Evolutionary conservation across 2,329 filamentous ascomycete species (phyloP), one percentile per base, ranked within the genome.

Genomic region (Aureobasidium uvarum): DNA sequence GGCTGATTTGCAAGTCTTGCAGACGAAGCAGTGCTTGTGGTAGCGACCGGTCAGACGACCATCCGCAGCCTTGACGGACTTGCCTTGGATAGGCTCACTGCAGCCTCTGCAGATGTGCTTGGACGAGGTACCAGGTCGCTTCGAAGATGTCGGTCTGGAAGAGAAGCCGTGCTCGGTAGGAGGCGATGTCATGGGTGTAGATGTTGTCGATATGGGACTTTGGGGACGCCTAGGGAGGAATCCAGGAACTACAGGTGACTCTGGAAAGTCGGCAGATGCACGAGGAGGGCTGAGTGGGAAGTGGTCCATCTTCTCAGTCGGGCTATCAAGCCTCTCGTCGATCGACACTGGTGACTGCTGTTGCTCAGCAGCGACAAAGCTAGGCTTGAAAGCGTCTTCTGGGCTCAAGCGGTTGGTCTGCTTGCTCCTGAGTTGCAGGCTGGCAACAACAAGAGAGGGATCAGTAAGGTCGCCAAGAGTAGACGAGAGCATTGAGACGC

Each of bases 11-110:
- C 95, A 99, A 1, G 89, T 92, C 5, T 86, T 85, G 82, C 95
- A 99, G 13, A 94, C 90, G 74, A 99, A 98, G 76, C 94, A 99
- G 5, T 89, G 85, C 76, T 96, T 96, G 81, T 99, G 95, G 76
- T 96, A 99, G 68, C 92, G 89, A 11, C 95, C 95, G 0, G 91
- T 96, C 28, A 99, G 81, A 28, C 93, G 88, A 18, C 95, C 95
- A 71, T 97, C 95, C 0, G 92, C 92, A 16, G 92, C 96, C 39
- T 94, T 96, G 66, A 99, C 88, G 1, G 92, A 96, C 78, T 97
- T 98, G 23, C 92, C 94, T 51, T 86, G 85, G 71, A 99, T 98
- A 7, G 84, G 80, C 52, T 89, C 81, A 3, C 85, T 82, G 76
- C 95, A 99, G 1, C 91, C 90, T 72, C 92, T 91, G 80, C 95